Conservation (phyloP, 2,329 filamentous ascomycete genomes). For the Alternaria sp. region DNA sequence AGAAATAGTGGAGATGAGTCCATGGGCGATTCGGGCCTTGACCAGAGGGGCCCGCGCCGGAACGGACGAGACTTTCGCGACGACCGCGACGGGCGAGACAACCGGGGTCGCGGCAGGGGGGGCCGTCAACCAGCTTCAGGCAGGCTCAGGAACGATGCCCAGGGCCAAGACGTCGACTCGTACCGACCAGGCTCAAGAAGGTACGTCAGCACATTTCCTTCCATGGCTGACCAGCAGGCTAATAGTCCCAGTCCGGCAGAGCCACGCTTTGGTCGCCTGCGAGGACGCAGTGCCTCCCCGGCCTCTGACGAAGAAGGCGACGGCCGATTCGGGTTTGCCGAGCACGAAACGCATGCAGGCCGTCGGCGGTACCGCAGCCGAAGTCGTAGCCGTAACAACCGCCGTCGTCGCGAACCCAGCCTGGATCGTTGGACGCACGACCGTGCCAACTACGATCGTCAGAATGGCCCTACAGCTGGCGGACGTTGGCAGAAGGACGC, state of each 20-base stretch:
- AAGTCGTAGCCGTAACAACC: conserved; percentile 40
- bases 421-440: conserved; percentile 43
- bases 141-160: conserved; percentile 17
- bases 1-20: conserved; percentile 70
- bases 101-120: conserved; percentile 25
- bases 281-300: conserved; percentile 69
- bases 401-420: conserved; percentile 35
- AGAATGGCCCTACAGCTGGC: conserved; percentile 20
- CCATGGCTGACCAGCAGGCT: background rate
- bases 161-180: conserved; percentile 38
- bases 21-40: conserved; percentile 72
- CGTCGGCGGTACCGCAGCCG: conserved; percentile 54
- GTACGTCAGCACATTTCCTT: conserved; percentile 19
- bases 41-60: conserved; percentile 35
- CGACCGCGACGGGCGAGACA: conserved; percentile 26
- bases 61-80: conserved; percentile 32
- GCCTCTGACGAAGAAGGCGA: conserved; percentile 55
- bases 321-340: conserved; percentile 59
- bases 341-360: conserved; percentile 56
- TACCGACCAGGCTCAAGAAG: conserved; percentile 41
- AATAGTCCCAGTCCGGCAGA: conserved; percentile 33
- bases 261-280: conserved; percentile 58
- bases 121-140: conserved; percentile 18
- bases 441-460: conserved; percentile 36
- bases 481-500: conserved; percentile 41